Evolutionary conservation across 1,284 basidiomycete genomes (phyloP).

Genomic region (Apiotrichum gracile): DNA sequence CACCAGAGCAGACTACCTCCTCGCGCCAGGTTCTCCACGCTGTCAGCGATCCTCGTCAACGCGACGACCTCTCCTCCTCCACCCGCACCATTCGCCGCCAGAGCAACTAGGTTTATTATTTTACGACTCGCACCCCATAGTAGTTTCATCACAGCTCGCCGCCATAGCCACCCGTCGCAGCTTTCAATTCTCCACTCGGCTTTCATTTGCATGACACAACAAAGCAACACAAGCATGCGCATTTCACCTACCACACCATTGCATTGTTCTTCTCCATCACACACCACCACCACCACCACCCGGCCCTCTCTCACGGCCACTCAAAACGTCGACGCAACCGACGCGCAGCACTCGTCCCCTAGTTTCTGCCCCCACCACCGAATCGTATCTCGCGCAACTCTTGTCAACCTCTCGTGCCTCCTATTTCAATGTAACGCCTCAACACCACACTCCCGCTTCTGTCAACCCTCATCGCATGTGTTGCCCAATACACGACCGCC

Average conservation of each 20-base stretch:
- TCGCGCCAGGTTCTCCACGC: conserved; percentile 26
- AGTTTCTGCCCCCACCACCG: background rate
- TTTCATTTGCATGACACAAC: conserved; percentile 1
- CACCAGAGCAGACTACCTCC: conserved; percentile 1
- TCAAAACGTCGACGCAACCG: background rate
- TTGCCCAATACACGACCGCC: background rate
- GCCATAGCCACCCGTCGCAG: background rate
- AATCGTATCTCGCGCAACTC: background rate
- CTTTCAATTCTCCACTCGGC: background rate
- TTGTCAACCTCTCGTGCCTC: background rate
- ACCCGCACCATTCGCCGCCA: conserved; percentile 28
- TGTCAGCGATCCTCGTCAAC: conserved; percentile 2
- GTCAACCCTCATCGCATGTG: background rate
- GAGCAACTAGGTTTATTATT: conserved; percentile 24
- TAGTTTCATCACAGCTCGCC: background rate
- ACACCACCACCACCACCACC: background rate
- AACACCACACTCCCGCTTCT: background rate
- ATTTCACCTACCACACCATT: conserved; percentile 4
- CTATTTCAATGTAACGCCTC: conserved; percentile 1
- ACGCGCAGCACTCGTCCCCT: background rate
- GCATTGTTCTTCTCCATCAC: background rate
- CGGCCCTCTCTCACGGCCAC: background rate
- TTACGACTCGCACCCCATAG: background rate
- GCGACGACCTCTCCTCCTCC: conserved; percentile 18
- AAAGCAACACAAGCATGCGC: conserved; percentile 6